Evolutionary conservation across 2,329 filamentous ascomycete genomes (phyloP).

Genomic region (Penicillium glabrum): DNA sequence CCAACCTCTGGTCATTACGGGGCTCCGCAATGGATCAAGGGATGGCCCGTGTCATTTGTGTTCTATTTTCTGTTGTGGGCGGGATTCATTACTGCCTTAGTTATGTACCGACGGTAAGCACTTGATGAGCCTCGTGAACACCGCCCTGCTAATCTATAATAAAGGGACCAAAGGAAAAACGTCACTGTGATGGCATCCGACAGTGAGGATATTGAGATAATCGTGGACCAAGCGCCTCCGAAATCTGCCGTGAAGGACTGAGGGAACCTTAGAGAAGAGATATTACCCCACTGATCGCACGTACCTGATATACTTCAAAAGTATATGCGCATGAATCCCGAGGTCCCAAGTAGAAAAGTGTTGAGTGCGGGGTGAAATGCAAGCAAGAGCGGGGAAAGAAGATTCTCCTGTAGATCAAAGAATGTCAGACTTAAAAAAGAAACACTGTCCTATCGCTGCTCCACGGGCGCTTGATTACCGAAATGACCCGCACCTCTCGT

Average conservation of each 20-base stretch:
- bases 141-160: neutral
- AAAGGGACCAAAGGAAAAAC: slow-evolving; percentile 9
- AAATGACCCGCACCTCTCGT: slow-evolving; percentile 30
- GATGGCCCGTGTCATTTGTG: slow-evolving; percentile 49
- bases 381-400: neutral
- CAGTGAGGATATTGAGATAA: slow-evolving; percentile 13
- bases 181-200: neutral
- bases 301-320: neutral
- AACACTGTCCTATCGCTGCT: slow-evolving; percentile 9
- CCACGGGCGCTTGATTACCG: slow-evolving; percentile 16
- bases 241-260: neutral
- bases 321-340: too few species aligned
- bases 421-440: neutral
- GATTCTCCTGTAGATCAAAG: neutral
- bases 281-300: neutral
- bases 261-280: neutral
- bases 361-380: neutral
- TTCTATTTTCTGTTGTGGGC: slow-evolving; percentile 49
- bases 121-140: neutral
- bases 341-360: neutral
- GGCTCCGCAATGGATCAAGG: slow-evolving; percentile 50
- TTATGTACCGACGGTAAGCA: slow-evolving; percentile 20
- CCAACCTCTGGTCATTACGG: slow-evolving; percentile 44
- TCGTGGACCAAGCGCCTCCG: slow-evolving; percentile 2
- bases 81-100: slow-evolving; percentile 21